A percentile compares a stretch with the other conserved stretches of the same genome.
Conservation (phyloP, 345 rosid genomes). For the Arabis alpina region DNA sequence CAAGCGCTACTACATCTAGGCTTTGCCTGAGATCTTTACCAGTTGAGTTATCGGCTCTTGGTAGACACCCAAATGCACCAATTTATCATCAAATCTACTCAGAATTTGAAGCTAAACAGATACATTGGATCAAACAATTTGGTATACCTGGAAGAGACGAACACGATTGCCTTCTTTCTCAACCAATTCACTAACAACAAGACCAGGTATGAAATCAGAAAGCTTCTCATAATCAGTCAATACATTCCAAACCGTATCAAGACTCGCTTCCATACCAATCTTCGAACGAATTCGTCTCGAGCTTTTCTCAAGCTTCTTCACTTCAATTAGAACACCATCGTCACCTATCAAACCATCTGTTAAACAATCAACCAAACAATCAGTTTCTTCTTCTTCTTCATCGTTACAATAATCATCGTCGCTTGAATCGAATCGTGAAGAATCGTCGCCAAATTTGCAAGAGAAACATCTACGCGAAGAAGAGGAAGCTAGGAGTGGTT, state of each 20-base stretch:
- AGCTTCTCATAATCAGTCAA: constrained; percentile 82
- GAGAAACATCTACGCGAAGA: constrained; percentile 34
- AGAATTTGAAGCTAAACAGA: neutral
- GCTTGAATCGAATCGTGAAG: constrained; percentile 20
- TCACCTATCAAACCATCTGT: constrained; percentile 51
- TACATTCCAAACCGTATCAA: constrained; percentile 73
- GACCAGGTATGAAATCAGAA: constrained; percentile 79
- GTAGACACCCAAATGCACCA: too few species aligned
- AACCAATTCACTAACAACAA: constrained; percentile 77
- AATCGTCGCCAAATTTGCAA: constrained; percentile 45
- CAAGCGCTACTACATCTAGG: too few species aligned
- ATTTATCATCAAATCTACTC: too few species aligned
- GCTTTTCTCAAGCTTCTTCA: constrained; percentile 64
- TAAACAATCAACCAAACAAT: constrained; percentile 36
- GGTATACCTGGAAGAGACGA: constrained; percentile 73
- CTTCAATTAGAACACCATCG: constrained; percentile 61
- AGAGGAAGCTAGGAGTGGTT: neutral
- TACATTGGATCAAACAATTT: neutral
- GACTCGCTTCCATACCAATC: constrained; percentile 67
- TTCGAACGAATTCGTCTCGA: constrained; percentile 75
- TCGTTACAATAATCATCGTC: constrained; percentile 23
- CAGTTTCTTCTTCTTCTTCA: neutral
- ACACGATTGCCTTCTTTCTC: constrained; percentile 75
- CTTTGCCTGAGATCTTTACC: too few species aligned
- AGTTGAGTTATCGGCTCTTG: too few species aligned